Conservation (phyloP, 352 stramenopile genomes). For the Elongisporangium prolatum region DNA sequence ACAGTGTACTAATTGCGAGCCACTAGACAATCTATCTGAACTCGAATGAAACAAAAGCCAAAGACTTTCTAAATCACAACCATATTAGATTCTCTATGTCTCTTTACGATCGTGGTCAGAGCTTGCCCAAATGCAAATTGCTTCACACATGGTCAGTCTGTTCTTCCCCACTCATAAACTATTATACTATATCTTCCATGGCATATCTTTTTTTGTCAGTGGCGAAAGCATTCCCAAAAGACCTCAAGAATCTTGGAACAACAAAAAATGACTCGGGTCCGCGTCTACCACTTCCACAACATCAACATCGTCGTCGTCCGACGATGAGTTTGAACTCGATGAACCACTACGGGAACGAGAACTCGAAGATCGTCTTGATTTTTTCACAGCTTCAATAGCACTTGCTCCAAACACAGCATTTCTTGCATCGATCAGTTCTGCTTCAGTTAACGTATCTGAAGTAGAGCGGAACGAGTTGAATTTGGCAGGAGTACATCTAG, state of each 20-base stretch:
- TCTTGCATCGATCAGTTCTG: background rate
- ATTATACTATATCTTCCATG: background rate
- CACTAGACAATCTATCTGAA: background rate
- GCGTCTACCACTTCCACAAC: conserved; percentile 7
- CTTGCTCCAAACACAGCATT: conserved; percentile 10
- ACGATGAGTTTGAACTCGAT: conserved; percentile 6
- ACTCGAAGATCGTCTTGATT: background rate
- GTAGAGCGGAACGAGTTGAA: conserved; percentile 82
- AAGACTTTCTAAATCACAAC: background rate
- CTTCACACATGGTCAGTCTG: background rate
- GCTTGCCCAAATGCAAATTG: background rate
- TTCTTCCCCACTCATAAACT: background rate
- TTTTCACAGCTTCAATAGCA: conserved; percentile 12
- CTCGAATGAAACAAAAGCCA: background rate
- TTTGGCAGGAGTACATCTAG: conserved; percentile 68
- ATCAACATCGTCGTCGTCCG: conserved; percentile 3
- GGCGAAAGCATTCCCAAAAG: background rate
- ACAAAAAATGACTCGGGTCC: background rate
- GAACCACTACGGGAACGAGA: conserved; percentile 7
- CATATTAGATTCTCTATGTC: background rate
- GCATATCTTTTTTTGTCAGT: background rate
- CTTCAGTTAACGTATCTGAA: background rate
- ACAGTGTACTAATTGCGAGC: conserved; percentile 19
- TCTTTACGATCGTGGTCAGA: background rate
- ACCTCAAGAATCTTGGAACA: background rate